phyloP scores from a whole-genome alignment of 352 stramenopile species.

The Globisporangium canariense region DNA sequence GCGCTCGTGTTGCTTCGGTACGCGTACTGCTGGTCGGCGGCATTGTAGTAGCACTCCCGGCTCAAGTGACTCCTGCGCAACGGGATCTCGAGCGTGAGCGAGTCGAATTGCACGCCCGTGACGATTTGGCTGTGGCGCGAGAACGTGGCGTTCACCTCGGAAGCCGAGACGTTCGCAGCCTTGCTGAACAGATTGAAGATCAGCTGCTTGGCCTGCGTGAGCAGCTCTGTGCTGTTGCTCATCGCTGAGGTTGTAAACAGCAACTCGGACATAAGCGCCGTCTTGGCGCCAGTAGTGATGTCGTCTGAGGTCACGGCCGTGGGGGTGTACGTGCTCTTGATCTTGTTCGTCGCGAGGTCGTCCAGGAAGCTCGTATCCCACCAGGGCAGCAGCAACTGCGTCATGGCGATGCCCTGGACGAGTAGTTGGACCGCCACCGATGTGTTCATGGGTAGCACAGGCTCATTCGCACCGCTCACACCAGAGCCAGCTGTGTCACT shows the following conservation, averaged over 20 bases:
- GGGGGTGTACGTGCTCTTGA: background rate
- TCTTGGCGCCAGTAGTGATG: background rate
- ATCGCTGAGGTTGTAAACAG: background rate
- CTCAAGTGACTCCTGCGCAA: conserved; percentile 3
- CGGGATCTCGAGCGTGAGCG: conserved; percentile 11
- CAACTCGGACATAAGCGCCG: background rate
- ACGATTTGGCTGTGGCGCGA: background rate
- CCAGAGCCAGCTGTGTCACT: background rate
- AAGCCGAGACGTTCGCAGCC: conserved; percentile 5
- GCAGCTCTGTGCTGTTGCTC: background rate
- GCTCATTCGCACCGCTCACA: background rate
- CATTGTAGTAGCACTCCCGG: background rate
- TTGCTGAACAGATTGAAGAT: background rate
- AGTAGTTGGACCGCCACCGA: background rate
- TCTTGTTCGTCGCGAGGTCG: background rate
- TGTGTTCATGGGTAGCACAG: background rate
- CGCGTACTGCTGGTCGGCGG: background rate
- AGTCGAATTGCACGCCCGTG: conserved; percentile 1
- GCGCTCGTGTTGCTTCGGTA: background rate
- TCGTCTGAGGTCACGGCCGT: background rate
- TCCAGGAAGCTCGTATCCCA: conserved; percentile 4
- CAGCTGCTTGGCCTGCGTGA: conserved; percentile 4
- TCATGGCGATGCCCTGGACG: conserved; percentile 3
- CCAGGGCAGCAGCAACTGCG: conserved; percentile 3
- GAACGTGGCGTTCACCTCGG: conserved; percentile 4